Percentiles rank a stretch among this genome's conserved stretches.
Conservation (phyloP, 768 basidiomycete genomes). For the Termitomyces heimii region DNA sequence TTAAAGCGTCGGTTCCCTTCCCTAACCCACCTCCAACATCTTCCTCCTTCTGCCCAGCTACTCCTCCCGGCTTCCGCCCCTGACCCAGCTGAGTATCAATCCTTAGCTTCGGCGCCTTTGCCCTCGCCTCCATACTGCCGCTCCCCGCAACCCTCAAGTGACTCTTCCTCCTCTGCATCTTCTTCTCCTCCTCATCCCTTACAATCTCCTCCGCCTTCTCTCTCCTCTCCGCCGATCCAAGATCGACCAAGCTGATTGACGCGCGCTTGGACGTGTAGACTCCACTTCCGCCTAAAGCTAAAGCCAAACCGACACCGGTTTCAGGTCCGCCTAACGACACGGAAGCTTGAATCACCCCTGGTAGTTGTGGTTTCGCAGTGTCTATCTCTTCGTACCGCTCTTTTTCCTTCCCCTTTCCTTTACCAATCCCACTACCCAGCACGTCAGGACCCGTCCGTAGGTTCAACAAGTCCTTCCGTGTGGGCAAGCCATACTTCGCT, state of each 20-base stretch:
- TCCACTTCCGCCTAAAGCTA: not conserved
- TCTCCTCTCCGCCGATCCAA: constrained; percentile 29
- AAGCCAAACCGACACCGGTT: not conserved
- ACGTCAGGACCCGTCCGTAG: not conserved
- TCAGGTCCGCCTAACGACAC: not conserved
- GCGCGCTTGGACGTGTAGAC: constrained; percentile 39
- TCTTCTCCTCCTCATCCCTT: constrained; percentile 20
- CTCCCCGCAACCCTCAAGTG: not conserved
- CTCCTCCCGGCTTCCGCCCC: not conserved
- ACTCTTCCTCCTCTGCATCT: constrained; percentile 8
- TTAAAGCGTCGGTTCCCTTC: not conserved
- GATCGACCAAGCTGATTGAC: constrained; percentile 61
- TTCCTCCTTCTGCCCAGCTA: not conserved
- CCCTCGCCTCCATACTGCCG: not conserved
- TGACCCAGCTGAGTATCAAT: constrained; percentile 1
- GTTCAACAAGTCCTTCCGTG: constrained; percentile 4
- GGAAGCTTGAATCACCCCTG: constrained; percentile 1
- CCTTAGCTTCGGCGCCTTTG: not conserved
- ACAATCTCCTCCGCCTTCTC: constrained; percentile 26
- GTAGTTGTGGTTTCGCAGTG: constrained; percentile 1
- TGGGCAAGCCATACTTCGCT: not conserved
- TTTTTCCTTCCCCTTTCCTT: constrained; percentile 5
- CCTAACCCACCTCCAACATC: not conserved
- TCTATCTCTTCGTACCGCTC: constrained; percentile 4
- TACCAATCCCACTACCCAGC: not conserved